Base-by-base conservation (phyloP, 306 rosid species). In the Vigna reflexopilosa region DNA sequence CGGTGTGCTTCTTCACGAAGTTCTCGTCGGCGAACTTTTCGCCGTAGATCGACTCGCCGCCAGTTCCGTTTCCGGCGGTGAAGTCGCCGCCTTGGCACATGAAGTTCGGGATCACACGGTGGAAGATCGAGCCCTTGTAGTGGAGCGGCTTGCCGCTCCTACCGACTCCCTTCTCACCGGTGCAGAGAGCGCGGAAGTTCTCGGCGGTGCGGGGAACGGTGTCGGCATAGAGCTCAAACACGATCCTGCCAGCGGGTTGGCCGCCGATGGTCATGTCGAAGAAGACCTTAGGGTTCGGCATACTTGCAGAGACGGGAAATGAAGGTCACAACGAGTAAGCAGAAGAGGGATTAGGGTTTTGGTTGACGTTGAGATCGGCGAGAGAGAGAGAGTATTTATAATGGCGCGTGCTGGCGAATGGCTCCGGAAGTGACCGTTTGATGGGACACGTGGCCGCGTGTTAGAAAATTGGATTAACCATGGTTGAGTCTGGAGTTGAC, bases 401-500 rank as follows among this genome's bases (percentile, higher is more conserved):
- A 66, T 58, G 71, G 86, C 32, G 65, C 57, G 55, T 28, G 83
- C 1, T 13, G 12, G 69, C 20, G 68, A 45, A 15, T 44, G 70
- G 36, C 72, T 9, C 56, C 12, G 7, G 42, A 9, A 55, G 15
- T 72, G 4, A 63, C 91, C 96, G 89, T 89, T 55, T 19, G 88
- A 80, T 1, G 2, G n/a, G 51, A 76, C 86, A 82, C 89, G 93
- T 90, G 97, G 86, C 28, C 3, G 0, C 45, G 20, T 50, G 0
- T 9, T 16, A 4, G 13, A 38, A 45, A 49, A 5, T 15, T 3
- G 1, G 4, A 17, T 44, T 80, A 83, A 90, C 92, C 55, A 24
- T 67, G 88, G 92, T 86, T 86, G 56, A 69, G 87, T 85, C 54
- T 0, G n/a, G 14, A 44, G 32, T 76, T 77, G 67, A 90, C 93